A percentile compares a stretch with the other conserved stretches of the same genome.
phyloP scores from a whole-genome alignment of 2,329 filamentous ascomycete species.

The Diaporthe velutina region DNA sequence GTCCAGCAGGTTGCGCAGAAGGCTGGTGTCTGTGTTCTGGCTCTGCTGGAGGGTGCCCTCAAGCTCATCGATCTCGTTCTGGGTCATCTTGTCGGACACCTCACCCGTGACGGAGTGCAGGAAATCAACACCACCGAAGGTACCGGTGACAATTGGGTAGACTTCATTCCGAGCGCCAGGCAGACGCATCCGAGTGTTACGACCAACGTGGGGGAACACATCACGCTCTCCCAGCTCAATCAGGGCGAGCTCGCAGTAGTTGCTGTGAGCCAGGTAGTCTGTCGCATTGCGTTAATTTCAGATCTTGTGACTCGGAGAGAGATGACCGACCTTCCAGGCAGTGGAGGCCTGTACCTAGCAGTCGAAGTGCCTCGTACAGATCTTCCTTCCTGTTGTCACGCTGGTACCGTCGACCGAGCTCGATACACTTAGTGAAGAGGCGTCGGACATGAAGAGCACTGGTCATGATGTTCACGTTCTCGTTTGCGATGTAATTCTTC shows the following conservation, averaged over 20 bases:
- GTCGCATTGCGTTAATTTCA: conserved; percentile 25
- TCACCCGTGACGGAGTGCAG: conserved; percentile 85
- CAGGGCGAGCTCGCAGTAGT: conserved; percentile 89
- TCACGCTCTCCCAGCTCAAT: conserved; percentile 86
- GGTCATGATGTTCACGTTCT: conserved; percentile 82
- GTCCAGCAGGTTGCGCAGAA: conserved; percentile 83
- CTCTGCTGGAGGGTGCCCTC: conserved; percentile 83
- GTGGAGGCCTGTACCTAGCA: conserved; percentile 90
- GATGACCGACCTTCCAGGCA: conserved; percentile 77
- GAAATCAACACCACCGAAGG: conserved; percentile 95
- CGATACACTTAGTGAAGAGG: conserved; percentile 80
- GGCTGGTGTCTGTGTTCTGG: conserved; percentile 74
- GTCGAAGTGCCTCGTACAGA: conserved; percentile 86
- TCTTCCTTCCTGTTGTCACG: conserved; percentile 78
- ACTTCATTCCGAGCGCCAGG: conserved; percentile 75
- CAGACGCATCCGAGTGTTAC: conserved; percentile 77
- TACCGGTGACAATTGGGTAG: conserved; percentile 89
- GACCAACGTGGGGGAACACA: conserved; percentile 89
- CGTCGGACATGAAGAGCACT: conserved; percentile 82
- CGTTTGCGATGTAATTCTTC: conserved; percentile 96
- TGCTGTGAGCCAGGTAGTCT: conserved; percentile 94
- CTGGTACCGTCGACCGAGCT: conserved; percentile 82
- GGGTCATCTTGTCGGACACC: conserved; percentile 89
- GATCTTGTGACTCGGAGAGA: not conserved
- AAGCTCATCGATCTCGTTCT: conserved; percentile 90